These are phyloP conservation scores for Phytopythium chamaehyphon DNA, from an alignment of 352 stramenopile genomes.

Conservation along the genomic window DNA sequence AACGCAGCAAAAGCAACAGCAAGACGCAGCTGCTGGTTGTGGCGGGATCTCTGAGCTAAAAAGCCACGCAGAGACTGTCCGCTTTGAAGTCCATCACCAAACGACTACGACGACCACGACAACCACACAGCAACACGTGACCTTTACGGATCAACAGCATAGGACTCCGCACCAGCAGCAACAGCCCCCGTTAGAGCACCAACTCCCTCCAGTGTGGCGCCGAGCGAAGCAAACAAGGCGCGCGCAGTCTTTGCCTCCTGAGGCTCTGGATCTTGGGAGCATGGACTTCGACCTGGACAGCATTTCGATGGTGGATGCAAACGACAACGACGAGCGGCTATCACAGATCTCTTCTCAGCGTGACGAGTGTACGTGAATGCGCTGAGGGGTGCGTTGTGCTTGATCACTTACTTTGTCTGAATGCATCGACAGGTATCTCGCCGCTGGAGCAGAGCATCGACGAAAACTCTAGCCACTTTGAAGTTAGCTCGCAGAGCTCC, in stretches of 20 bases:
- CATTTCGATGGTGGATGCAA: slow-evolving; percentile 61
- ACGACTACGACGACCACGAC: slow-evolving; percentile 15
- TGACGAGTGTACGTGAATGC: slow-evolving; percentile 56
- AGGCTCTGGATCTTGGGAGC: slow-evolving; percentile 47
- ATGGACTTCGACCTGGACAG: slow-evolving; percentile 82
- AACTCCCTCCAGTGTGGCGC: slow-evolving; percentile 23
- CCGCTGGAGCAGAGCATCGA: slow-evolving; percentile 71
- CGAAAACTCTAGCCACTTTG: slow-evolving; percentile 76
- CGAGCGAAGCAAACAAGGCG: slow-evolving; percentile 32
- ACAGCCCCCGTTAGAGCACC: slow-evolving; percentile 21
- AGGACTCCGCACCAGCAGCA: too few species aligned
- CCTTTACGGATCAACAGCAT: too few species aligned
- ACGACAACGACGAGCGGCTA: slow-evolving; percentile 57
- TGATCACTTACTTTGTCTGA: slow-evolving; percentile 10
- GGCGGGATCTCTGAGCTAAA: slow-evolving; percentile 9
- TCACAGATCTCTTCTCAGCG: slow-evolving; percentile 71
- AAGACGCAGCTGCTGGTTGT: slow-evolving; percentile 1
- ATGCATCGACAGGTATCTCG: slow-evolving; percentile 51
- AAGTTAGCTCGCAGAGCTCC: slow-evolving; percentile 80
- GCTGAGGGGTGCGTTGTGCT: not conserved
- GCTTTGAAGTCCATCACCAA: slow-evolving; percentile 24
- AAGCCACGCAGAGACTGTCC: slow-evolving; percentile 29
- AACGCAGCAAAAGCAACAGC: slow-evolving; percentile 14
- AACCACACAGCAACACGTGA: slow-evolving; percentile 11
- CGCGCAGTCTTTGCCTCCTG: slow-evolving; percentile 53